Base-by-base conservation (phyloP, 1,139 yeast genomes). In the Saccharomycopsis hybrid region DNA sequence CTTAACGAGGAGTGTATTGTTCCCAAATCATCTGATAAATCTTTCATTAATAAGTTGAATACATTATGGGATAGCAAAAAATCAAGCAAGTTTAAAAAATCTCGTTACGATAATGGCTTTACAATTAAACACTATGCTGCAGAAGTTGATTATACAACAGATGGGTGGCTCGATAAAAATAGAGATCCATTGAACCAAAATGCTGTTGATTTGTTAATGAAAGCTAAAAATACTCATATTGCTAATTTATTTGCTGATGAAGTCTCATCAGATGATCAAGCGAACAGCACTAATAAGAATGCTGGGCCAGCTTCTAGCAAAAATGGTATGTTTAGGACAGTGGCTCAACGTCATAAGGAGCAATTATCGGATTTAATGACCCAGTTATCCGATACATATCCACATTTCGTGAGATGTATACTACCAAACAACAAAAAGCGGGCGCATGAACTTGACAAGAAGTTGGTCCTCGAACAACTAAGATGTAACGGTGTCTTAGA, bases 401-500 rank as follows among this genome's bases (percentile, higher is more conserved):
- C 99, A 2, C 98, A 92, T 64, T 94, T 94, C 64, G 97, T 94
- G 31, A 77, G 99, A 59, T 94, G 99, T 65, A 94, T 94, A 50
- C 71, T 94, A 46, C 99, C 99, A 5, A 94, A 94, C 61, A 79
- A 80, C 56, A 72, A 76, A 38, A 90, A 92, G 62, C 73, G 73
- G 53, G 81, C 97, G 0, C 78, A 77, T 44, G 70, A 73, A 46
- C 85, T 92, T 60, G 90, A 89, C 59, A 87, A 85, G 60, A 70
- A 68, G 32, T 69, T 94, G 40, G 96, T 94, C 2, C 70, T 92
- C 47, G 92, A 86, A 54, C 99, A 94, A 66, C 73, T 94, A 54
- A 75, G 97, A 55, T 94, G 97, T 64, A 94, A 94, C 63, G 99
- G 99, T 75, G 99, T 94, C 11, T 70, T 94, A 47, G 99, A 94